Conservation (phyloP, 2,329 filamentous ascomycete species). For the Zymoseptoria crescenta region DNA sequence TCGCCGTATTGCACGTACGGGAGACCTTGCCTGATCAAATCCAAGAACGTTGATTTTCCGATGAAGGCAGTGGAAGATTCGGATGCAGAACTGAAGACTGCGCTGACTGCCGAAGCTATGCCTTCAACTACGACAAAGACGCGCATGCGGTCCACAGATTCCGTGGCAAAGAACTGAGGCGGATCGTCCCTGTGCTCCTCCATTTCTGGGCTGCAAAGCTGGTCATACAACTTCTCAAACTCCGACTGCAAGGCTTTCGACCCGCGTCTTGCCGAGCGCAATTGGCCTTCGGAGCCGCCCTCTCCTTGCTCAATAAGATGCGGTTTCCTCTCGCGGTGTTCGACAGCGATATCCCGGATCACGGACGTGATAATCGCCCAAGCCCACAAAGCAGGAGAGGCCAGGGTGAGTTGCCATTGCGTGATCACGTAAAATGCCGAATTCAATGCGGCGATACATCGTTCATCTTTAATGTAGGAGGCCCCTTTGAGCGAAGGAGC, state of each 20-base stretch:
- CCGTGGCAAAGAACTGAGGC: constrained; percentile 24
- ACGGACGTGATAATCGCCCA: constrained; percentile 72
- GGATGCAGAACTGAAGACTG: constrained; percentile 41
- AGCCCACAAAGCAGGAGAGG: constrained; percentile 66
- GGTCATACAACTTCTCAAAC: constrained; percentile 21
- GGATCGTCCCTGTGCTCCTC: constrained; percentile 37
- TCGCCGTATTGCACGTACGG: constrained; percentile 63
- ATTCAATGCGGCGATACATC: constrained; percentile 65
- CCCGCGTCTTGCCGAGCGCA: constrained; percentile 9
- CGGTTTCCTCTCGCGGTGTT: constrained; percentile 39
- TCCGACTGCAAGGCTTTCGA: constrained; percentile 13
- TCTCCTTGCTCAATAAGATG: constrained; percentile 43
- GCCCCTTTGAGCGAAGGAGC: constrained; percentile 4
- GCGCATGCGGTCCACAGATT: constrained; percentile 38
- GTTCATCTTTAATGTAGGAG: constrained; percentile 59
- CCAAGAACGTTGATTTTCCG: constrained; percentile 58
- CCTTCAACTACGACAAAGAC: constrained; percentile 43
- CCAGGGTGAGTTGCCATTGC: constrained; percentile 49
- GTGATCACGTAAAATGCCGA: constrained; percentile 58
- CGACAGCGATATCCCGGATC: constrained; percentile 45
- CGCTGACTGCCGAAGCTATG: constrained; percentile 39
- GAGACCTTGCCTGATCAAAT: constrained; percentile 61
- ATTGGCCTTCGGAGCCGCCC: constrained; percentile 28
- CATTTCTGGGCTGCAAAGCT: constrained; percentile 15
- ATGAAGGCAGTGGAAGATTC: constrained; percentile 52